Evolutionary conservation across 1,284 basidiomycete genomes (phyloP), one percentile per base, ranked within the genome.

Genomic region (Rhodotorula sp.): DNA sequence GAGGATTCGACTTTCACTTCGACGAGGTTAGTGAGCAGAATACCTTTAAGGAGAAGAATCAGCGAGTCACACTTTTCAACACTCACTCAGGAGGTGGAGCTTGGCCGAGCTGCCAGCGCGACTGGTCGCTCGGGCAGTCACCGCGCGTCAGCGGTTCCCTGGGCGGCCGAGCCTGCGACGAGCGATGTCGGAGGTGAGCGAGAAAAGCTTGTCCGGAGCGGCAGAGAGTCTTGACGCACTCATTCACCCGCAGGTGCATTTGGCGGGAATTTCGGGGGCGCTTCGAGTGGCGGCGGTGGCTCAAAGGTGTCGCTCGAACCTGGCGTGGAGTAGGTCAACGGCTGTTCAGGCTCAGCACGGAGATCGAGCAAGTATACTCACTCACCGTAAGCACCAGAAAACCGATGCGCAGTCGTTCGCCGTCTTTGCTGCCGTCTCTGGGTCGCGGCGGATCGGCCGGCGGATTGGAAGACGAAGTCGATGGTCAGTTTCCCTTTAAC

Each of bases 231-330:
- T 10, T 51, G 12, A 18, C 26, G 29, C 30, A 24, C 33, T n/a
- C 22, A 7, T 26, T 7, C 12, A 20, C 6, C 1, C 12, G 20
- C 37, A 66, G 64, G 37, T 2, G n/a, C 46, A 3, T 4, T 45
- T 1, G 26, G 46, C 1, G 61, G 24, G 17, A 26, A 29, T 2
- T n/a, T 68, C 24, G 69, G 62, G 10, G 64, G 54, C 2, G 48
- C 60, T 5, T 71, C 69, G 51, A 66, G 62, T 20, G 56, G 59
- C 6, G 64, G 44, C 5, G 69, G 69, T 33, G 67, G 61, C 6
- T 61, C 33, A 2, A 29, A 64, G 20, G 57, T 74, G n/a, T 74
- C 73, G 42, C 55, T 69, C 22, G 73, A 74, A 37, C 62, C 61
- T 2, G 26, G 48, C 0, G 56, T 56, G n/a, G 60, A 54, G 72